phyloP scores from a whole-genome alignment of 148 eudicot species.

The Silene conica region DNA sequence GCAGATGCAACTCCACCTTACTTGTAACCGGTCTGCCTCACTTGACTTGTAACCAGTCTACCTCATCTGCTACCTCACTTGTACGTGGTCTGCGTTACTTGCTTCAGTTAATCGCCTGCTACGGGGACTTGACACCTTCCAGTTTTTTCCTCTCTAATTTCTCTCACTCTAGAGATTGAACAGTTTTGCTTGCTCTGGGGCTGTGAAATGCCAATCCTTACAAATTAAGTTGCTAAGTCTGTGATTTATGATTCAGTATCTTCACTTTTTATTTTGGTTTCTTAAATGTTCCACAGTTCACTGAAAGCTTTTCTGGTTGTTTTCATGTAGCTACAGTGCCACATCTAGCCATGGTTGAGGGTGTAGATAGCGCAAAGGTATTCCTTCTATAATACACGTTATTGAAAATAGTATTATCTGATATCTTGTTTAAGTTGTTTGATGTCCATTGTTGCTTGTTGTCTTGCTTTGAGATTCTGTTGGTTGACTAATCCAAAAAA shows the following conservation, averaged over 20 bases:
- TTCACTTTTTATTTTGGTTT: background rate
- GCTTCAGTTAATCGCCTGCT: too few relatives aligned
- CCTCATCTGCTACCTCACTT: too few relatives aligned
- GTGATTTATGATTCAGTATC: background rate
- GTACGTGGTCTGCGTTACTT: too few relatives aligned
- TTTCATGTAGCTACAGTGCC: slow-evolving; percentile 83
- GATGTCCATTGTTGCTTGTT: background rate
- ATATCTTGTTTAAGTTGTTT: slow-evolving; percentile 2
- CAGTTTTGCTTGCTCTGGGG: too few relatives aligned
- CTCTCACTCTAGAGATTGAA: too few relatives aligned
- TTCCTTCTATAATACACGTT: background rate
- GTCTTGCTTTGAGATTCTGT: background rate
- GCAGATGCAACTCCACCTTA: too few relatives aligned
- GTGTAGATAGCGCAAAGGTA: slow-evolving; percentile 91
- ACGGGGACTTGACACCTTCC: too few relatives aligned
- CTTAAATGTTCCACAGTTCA: background rate
- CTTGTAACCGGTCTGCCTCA: background rate
- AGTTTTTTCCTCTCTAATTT: too few relatives aligned
- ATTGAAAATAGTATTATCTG: slow-evolving; percentile 4
- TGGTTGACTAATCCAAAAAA: background rate
- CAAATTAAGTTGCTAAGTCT: background rate
- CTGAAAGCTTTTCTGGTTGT: background rate
- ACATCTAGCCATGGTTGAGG: slow-evolving; percentile 78
- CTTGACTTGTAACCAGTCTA: too few relatives aligned
- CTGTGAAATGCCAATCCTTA: too few relatives aligned